Conservation (phyloP, 495 filamentous ascomycete genomes). For the Aspergillus ostianus region DNA sequence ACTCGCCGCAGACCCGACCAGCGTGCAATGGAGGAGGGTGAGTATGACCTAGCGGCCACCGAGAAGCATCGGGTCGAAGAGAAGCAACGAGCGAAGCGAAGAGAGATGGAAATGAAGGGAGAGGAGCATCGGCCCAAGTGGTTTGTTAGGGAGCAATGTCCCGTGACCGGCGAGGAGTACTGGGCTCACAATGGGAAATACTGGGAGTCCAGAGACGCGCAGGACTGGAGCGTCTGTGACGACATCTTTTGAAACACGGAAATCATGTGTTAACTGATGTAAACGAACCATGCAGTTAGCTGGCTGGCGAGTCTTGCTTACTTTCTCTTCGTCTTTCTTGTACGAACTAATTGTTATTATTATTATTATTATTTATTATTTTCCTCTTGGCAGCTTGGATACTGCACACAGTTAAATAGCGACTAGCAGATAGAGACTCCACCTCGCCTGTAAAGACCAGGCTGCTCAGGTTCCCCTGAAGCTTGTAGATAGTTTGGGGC, state of each 20-base stretch:
- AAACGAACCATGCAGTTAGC: conserved; percentile 4
- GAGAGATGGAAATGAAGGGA: conserved; percentile 69
- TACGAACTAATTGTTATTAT: not conserved
- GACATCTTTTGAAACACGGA: conserved; percentile 58
- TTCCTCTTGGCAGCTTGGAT: not conserved
- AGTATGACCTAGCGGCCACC: conserved; percentile 85
- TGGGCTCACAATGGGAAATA: conserved; percentile 89
- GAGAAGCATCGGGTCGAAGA: conserved; percentile 97
- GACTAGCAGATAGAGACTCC: too few relatives aligned
- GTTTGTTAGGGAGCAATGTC: conserved; percentile 71
- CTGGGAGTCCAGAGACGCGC: conserved; percentile 61
- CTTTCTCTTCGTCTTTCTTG: conserved; percentile 1
- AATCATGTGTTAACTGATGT: not conserved
- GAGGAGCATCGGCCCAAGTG: conserved; percentile 82
- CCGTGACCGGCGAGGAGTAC: conserved; percentile 82
- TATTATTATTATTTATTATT: not conserved
- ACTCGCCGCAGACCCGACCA: conserved; percentile 89
- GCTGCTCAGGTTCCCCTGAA: too few relatives aligned
- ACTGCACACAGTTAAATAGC: too few relatives aligned
- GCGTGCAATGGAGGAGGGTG: conserved; percentile 97
- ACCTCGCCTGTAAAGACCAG: too few relatives aligned
- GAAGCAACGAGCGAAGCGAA: conserved; percentile 77
- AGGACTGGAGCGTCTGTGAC: conserved; percentile 55
- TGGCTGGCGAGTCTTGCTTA: conserved; percentile 6
- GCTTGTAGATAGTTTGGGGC: too few relatives aligned